Evolutionary conservation across 768 basidiomycete species (phyloP).

Genomic region (Podaxis sp.): DNA sequence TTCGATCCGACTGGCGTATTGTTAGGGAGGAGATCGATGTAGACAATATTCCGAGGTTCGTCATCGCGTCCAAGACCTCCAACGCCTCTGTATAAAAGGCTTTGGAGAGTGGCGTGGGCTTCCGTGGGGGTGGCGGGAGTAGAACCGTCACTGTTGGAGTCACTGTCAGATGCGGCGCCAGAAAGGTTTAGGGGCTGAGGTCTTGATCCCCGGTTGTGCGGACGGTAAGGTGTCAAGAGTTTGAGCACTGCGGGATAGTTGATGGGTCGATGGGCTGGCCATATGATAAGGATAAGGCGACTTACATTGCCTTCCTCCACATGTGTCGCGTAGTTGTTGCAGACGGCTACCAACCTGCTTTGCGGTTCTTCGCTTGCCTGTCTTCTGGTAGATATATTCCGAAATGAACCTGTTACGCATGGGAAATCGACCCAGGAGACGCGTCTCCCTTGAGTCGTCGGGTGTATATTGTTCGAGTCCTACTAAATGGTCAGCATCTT

Average conservation of each 20-base stretch:
- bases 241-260: constrained; percentile 39
- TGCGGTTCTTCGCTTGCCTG: constrained; percentile 68
- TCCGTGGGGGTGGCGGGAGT: constrained; percentile 40
- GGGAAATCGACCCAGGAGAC: constrained; percentile 73
- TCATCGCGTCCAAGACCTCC: constrained; percentile 26
- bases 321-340: constrained; percentile 75
- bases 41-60: constrained; percentile 37
- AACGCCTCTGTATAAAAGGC: constrained; percentile 31
- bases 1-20: constrained; percentile 19
- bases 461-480: constrained; percentile 74
- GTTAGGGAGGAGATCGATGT: constrained; percentile 46
- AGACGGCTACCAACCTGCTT: constrained; percentile 83
- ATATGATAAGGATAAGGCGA: constrained; percentile 18
- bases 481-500: constrained; percentile 26
- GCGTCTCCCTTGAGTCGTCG: constrained; percentile 70
- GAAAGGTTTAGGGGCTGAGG: constrained; percentile 3
- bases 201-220: constrained; percentile 24
- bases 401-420: constrained; percentile 81
- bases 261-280: not conserved
- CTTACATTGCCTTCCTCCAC: constrained; percentile 71
- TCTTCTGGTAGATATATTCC: constrained; percentile 69
- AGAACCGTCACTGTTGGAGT: constrained; percentile 41
- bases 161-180: constrained; percentile 30
- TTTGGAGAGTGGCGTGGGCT: constrained; percentile 32
- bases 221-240: constrained; percentile 40